Percentiles rank a stretch among this genome's conserved stretches.
Evolutionary conservation across 257 asterid genomes (phyloP).

Genomic region (Petrea volubilis): DNA sequence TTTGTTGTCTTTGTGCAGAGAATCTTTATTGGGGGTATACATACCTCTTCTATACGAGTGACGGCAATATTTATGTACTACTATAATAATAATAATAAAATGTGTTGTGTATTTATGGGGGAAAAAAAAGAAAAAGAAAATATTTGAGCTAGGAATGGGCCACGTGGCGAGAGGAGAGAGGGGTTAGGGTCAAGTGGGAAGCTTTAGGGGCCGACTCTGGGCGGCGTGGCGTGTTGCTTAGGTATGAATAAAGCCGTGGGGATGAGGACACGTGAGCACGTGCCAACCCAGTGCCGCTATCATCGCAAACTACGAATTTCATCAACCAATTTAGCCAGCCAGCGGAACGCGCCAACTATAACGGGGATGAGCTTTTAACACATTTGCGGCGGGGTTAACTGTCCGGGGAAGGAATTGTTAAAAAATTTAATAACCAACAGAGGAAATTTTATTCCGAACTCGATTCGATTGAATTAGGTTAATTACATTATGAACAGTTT

Average conservation of each 20-base stretch:
- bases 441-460: too few relatives aligned
- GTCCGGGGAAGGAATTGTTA: background rate
- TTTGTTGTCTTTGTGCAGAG: conserved; percentile 33
- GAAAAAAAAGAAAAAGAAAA: background rate
- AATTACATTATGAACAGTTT: too few relatives aligned
- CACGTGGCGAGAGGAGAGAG: conserved; percentile 44
- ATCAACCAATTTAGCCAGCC: conserved; percentile 17
- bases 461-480: too few relatives aligned
- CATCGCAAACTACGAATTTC: conserved; percentile 34
- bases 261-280: conserved; percentile 55
- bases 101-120: too few relatives aligned
- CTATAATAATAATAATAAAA: too few relatives aligned
- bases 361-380: conserved; percentile 12
- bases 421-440: too few relatives aligned
- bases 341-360: conserved; percentile 6
- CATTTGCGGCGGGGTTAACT: conserved; percentile 29
- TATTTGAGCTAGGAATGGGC: background rate
- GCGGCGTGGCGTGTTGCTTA: conserved; percentile 42
- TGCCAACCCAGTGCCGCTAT: conserved; percentile 31
- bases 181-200: background rate
- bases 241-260: conserved; percentile 31
- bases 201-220: conserved; percentile 39
- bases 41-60: conserved; percentile 20
- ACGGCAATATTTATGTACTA: conserved; percentile 33
- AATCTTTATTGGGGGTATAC: conserved; percentile 34